Base-by-base conservation (phyloP, 192 early-diverging fungal genomes). In the Spizellomyces punctatus region DNA sequence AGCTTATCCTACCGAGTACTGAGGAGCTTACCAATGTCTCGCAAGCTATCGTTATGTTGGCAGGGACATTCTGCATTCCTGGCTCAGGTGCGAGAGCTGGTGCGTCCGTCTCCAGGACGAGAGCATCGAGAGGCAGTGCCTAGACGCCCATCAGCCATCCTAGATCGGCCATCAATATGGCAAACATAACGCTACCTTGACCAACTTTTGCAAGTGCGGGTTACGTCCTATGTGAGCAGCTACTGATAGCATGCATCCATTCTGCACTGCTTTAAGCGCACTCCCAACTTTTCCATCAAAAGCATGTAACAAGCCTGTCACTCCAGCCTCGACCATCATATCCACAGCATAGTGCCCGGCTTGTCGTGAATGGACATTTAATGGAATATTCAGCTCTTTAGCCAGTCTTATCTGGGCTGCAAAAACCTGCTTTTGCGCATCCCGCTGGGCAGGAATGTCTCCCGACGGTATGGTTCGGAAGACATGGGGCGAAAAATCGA, bases 61-160 rank as follows among this genome's bases (percentile, higher is more conserved):
- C 42, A 9, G 84, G 82, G 54, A 49, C 60, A 16, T 78, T 72
- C 43, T 45, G 43, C 5, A 57, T 77, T 5, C 73, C 75, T 67
- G 79, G 79, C 8, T 71, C 66, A 6, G 76, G 74, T 6, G 67
- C 65, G 49, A 86, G 55, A 2, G 84, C 82, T n/a, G 84, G 84
- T 42, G 84, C 78, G 79, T 86, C 84, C 12, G 75, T 76, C 59
- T 86, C 84, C 55, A 86, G 59, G n/a, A 84, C 73, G 46, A 86
- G 50, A 10, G 43, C 16, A 45, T 65, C 49, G 14, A 83, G 42
- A 5, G 77, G 78, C 48, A 86, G n/a, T 10, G 45, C 58, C 59
- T 73, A 36, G 3, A 36, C 27, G 27, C 27, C 27, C 27, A 36
- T 36, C 27, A 36, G 27, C 27, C 27, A 36, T 36, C 27, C 27